phyloP scores from a whole-genome alignment of 2,329 filamentous ascomycete species.

The Diaporthe capsici region DNA sequence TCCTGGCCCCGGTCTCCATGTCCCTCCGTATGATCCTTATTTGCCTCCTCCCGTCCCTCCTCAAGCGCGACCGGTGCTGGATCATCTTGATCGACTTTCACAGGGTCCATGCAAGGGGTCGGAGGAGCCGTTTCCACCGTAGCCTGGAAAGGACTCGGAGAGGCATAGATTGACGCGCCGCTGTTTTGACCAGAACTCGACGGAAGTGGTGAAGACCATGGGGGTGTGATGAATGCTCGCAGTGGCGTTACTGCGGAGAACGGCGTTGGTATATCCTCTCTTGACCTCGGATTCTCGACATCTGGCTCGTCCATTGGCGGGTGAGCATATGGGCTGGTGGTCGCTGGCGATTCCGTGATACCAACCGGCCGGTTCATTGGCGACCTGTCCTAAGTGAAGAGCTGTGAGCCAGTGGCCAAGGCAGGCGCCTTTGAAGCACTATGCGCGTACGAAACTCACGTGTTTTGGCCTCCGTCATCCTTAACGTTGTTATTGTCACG shows the following conservation, averaged over 20 bases:
- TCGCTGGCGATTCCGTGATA: background rate
- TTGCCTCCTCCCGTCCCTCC: too few relatives aligned
- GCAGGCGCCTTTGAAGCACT: too few relatives aligned
- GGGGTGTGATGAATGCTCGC: background rate
- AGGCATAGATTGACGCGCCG: background rate
- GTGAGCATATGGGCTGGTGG: background rate
- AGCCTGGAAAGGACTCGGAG: background rate
- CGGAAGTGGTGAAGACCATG: background rate
- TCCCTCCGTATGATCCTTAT: background rate
- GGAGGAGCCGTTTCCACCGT: conserved; percentile 24
- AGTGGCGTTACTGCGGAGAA: background rate
- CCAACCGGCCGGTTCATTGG: background rate
- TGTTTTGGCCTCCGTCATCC: background rate
- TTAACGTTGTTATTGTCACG: background rate
- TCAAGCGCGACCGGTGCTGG: too few relatives aligned
- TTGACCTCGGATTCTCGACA: background rate
- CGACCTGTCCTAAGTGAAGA: conserved; percentile 9
- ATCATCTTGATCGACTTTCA: background rate
- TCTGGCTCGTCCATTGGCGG: background rate
- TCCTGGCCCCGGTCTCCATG: background rate
- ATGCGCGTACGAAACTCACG: conserved; percentile 4
- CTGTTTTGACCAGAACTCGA: background rate
- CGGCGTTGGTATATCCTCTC: background rate
- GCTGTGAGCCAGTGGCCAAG: background rate
- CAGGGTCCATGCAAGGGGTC: background rate